phyloP scores from a whole-genome alignment of 768 basidiomycete species.

The Favolaschia claudopus region DNA sequence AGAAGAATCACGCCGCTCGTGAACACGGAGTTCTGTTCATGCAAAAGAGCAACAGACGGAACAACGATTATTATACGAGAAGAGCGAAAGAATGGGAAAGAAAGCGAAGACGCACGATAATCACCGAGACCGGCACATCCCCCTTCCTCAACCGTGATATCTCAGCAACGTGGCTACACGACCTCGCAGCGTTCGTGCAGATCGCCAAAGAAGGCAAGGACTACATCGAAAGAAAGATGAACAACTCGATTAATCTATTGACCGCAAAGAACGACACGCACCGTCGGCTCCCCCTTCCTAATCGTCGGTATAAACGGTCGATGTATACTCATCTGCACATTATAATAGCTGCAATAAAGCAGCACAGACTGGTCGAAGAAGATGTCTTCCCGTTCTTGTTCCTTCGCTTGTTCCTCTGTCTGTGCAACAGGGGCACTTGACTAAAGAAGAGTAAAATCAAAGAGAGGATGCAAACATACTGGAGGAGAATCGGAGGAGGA shows the following conservation, averaged over 20 bases:
- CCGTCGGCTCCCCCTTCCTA: constrained; percentile 1
- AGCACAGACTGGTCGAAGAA: no score
- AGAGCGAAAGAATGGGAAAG: background rate
- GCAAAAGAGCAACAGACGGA: constrained; percentile 13
- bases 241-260: background rate
- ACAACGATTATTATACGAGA: no score
- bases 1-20: constrained; percentile 31
- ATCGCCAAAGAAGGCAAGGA: constrained; percentile 56
- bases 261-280: constrained; percentile 9
- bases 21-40: constrained; percentile 37
- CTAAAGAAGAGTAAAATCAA: no score
- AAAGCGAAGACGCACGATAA: constrained; percentile 1
- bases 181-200: constrained; percentile 59
- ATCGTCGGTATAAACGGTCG: constrained; percentile 54
- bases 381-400: no score
- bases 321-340: constrained; percentile 56
- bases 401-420: no score
- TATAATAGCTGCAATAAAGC: no score
- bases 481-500: no score
- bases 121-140: constrained; percentile 23
- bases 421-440: no score
- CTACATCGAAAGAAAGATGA: constrained; percentile 23
- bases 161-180: constrained; percentile 53
- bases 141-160: constrained; percentile 30
- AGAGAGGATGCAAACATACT: no score